Evolutionary conservation across 495 filamentous ascomycete species (phyloP).

Genomic region (Annulohypoxylon moriforme): DNA sequence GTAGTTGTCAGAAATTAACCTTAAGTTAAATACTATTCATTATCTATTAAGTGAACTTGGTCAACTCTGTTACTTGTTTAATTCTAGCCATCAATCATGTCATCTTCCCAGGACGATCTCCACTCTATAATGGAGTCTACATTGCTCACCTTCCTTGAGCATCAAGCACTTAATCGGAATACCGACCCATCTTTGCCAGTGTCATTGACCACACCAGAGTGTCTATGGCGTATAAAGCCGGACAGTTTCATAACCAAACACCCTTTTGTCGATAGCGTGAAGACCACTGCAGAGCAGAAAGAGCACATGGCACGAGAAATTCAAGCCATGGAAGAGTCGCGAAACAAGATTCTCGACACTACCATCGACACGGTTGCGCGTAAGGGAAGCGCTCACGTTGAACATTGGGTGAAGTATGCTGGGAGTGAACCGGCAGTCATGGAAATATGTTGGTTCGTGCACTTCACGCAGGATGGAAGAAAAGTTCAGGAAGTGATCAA

Average conservation of each 20-base stretch:
- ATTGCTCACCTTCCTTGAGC: constrained; percentile 1
- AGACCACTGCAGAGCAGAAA: constrained; percentile 18
- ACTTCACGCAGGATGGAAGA: constrained; percentile 24
- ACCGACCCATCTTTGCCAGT: background rate
- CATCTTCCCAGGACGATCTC: constrained; percentile 13
- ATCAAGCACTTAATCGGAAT: background rate
- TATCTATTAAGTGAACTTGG: background rate
- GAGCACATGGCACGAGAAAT: constrained; percentile 14
- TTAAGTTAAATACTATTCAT: background rate
- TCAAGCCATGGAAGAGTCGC: background rate
- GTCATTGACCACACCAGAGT: background rate
- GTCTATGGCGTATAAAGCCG: background rate
- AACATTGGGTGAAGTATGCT: constrained; percentile 7
- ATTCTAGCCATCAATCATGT: constrained; percentile 9
- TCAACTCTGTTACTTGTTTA: background rate
- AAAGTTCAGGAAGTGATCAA: constrained; percentile 11
- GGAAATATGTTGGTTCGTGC: constrained; percentile 22
- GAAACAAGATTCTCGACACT: background rate
- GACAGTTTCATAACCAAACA: constrained; percentile 3
- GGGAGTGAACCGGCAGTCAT: background rate
- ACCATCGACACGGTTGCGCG: constrained; percentile 9
- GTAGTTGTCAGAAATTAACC: background rate
- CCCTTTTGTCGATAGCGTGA: constrained; percentile 5
- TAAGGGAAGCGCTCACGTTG: constrained; percentile 7
- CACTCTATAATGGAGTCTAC: constrained; percentile 21